Evolutionary conservation across 2,329 filamentous ascomycete genomes (phyloP).

Genomic region (Fusarium odoratissimum): DNA sequence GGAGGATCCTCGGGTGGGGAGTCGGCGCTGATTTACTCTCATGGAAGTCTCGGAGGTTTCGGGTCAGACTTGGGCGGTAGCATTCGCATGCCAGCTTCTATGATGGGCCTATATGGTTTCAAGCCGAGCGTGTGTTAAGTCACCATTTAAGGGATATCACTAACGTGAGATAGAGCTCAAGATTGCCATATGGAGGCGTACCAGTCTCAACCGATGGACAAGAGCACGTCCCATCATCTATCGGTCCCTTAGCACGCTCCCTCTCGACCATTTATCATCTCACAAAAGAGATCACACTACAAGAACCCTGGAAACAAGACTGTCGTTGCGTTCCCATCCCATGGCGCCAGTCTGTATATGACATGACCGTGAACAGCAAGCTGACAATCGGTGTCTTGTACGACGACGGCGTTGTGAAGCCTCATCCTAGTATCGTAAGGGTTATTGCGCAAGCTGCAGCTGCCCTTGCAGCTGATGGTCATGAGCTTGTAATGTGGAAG

Average conservation of each 20-base stretch:
- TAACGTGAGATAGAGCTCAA: slow-evolving; percentile 57
- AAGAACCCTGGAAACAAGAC: slow-evolving; percentile 65
- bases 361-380: slow-evolving; percentile 53
- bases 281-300: slow-evolving; percentile 60
- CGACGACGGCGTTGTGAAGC: slow-evolving; percentile 65
- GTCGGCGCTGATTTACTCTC: slow-evolving; percentile 28
- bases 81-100: slow-evolving; percentile 43
- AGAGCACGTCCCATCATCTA: slow-evolving; percentile 70
- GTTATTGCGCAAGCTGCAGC: slow-evolving; percentile 54
- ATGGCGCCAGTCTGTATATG: slow-evolving; percentile 62
- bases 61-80: slow-evolving; percentile 46
- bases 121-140: slow-evolving; percentile 44
- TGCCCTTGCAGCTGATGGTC: slow-evolving; percentile 58
- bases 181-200: slow-evolving; percentile 68
- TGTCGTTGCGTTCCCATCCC: slow-evolving; percentile 63
- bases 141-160: rapidly evolving
- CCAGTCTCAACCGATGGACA: slow-evolving; percentile 72
- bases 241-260: slow-evolving; percentile 68
- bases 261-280: slow-evolving; percentile 58
- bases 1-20: slow-evolving; percentile 46
- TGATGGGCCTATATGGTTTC: slow-evolving; percentile 40
- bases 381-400: slow-evolving; percentile 62
- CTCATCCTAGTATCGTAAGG: slow-evolving; percentile 64
- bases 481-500: slow-evolving; percentile 66
- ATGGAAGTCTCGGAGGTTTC: slow-evolving; percentile 38